phyloP scores from a whole-genome alignment of 1,139 yeast species.

The Zygosaccharomyces pseudobailii region DNA sequence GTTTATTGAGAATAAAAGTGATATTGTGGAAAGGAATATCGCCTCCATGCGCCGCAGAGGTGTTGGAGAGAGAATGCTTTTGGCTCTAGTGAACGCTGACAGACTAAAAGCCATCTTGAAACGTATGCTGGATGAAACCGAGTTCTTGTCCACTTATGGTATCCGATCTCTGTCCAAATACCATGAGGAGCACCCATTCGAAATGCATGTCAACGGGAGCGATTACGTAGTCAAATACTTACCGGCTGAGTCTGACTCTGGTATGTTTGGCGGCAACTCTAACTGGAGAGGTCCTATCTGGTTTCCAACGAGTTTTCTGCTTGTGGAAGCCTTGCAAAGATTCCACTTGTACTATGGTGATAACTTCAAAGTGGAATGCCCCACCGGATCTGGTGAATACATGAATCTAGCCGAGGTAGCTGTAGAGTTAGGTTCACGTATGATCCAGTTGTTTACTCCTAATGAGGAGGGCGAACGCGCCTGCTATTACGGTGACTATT shows the following conservation, averaged over 20 bases:
- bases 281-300: slow-evolving; percentile 99
- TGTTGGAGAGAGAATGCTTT: slow-evolving; percentile 75
- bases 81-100: slow-evolving; percentile 80
- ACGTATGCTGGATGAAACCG: slow-evolving; percentile 83
- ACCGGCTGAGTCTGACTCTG: slow-evolving; percentile 92
- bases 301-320: slow-evolving; percentile 89
- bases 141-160: slow-evolving; percentile 83
- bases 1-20: slow-evolving; percentile 71
- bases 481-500: slow-evolving; percentile 59
- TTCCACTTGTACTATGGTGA: slow-evolving; percentile 90
- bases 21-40: slow-evolving; percentile 78
- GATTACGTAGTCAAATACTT: slow-evolving; percentile 71
- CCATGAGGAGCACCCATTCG: slow-evolving; percentile 82
- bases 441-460: slow-evolving; percentile 73
- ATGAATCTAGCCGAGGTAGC: slow-evolving; percentile 90
- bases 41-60: slow-evolving; percentile 87
- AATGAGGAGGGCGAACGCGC: slow-evolving; percentile 71
- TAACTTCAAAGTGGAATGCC: slow-evolving; percentile 81
- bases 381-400: slow-evolving; percentile 77
- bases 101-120: slow-evolving; percentile 71
- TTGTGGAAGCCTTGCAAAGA: slow-evolving; percentile 85
- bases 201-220: slow-evolving; percentile 80
- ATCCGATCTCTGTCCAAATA: slow-evolving; percentile 84
- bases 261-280: slow-evolving; percentile 95
- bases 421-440: slow-evolving; percentile 82